Evolutionary conservation across 495 filamentous ascomycete genomes (phyloP), one percentile per base, ranked within the genome.

Genomic region (Extremus antarcticus): DNA sequence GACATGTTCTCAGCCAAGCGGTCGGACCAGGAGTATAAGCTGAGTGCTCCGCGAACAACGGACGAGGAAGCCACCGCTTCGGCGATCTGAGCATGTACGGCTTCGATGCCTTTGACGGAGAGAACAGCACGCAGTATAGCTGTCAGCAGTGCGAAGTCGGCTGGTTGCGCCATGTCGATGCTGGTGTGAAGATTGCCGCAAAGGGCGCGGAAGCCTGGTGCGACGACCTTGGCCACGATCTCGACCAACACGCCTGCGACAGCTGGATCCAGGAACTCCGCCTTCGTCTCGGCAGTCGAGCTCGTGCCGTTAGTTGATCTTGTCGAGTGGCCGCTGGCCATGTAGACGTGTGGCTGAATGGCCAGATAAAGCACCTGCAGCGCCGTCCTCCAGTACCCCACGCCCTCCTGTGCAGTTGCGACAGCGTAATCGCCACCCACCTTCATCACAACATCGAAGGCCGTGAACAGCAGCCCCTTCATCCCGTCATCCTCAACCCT

Each of bases 21-120:
- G 67, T 97, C 88, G 16, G 92, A 81, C 94, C 94, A 99, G 4
- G 88, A 94, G 68, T 94, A 96, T 48, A 99, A 76, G 13, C 86
- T 87, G 16, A 84, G 83, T 0, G 89, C 90, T 49, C 86, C 83
- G 57, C 90, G 84, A n/a, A 83, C 76, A 2, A 83, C 82, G 52
- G 76, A 73, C 51, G 78, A 75, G 35, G 82, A 75, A 13, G 76
- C 66, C 53, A 92, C 79, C 64, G 85, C 76, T 39, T 78, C 67
- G 22, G 76, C 70, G 63, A 86, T 73, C 61, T 82, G 79, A 45
- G 78, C 78, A 60, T 83, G 74, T 58, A 76, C 78, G 50, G 76
- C 70, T 23, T 76, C 73, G 58, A 87, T 77, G 19, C 78, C 78
- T 0, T 81, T 80, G n/a, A 95, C 75, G 54, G 79, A 81, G 21